Evolutionary conservation across 805 yeast genomes (phyloP).

Genomic region (Saccharomycopsis malanga): DNA sequence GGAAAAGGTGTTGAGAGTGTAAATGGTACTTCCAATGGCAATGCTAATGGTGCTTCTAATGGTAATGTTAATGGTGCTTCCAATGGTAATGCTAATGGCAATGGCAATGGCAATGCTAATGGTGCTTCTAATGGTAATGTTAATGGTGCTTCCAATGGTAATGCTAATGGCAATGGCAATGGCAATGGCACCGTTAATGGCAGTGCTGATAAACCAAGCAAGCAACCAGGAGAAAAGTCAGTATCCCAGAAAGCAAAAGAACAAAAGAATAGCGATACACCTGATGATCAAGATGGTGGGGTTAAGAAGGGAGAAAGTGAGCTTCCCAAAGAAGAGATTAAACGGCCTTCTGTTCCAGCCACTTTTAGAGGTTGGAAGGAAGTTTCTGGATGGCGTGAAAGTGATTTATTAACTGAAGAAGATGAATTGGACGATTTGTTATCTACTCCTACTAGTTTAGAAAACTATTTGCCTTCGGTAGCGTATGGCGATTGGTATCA

Average conservation of each 20-base stretch:
- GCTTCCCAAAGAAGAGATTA: constrained; percentile 18
- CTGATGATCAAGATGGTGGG: not conserved
- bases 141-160: not conserved
- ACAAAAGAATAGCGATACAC: not conserved
- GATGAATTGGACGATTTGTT: constrained; percentile 69
- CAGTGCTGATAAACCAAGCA: not conserved
- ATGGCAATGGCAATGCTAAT: not conserved
- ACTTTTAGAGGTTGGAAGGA: constrained; percentile 92
- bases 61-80: not conserved
- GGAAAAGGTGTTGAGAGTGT: no score
- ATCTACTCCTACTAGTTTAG: constrained; percentile 65
- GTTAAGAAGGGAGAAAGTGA: not conserved
- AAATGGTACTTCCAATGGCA: not conserved
- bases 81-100: constrained; percentile 2
- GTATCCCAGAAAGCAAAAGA: not conserved
- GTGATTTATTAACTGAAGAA: constrained; percentile 53
- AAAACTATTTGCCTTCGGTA: constrained; percentile 63
- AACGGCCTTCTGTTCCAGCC: constrained; percentile 49
- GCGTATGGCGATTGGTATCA: constrained; percentile 97
- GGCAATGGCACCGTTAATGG: not conserved
- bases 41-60: not conserved
- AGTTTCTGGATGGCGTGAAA: constrained; percentile 78
- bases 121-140: not conserved
- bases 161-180: not conserved
- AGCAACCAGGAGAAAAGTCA: not conserved